phyloP scores from a whole-genome alignment of 768 basidiomycete genomes.

The Suillus hirtellus region DNA sequence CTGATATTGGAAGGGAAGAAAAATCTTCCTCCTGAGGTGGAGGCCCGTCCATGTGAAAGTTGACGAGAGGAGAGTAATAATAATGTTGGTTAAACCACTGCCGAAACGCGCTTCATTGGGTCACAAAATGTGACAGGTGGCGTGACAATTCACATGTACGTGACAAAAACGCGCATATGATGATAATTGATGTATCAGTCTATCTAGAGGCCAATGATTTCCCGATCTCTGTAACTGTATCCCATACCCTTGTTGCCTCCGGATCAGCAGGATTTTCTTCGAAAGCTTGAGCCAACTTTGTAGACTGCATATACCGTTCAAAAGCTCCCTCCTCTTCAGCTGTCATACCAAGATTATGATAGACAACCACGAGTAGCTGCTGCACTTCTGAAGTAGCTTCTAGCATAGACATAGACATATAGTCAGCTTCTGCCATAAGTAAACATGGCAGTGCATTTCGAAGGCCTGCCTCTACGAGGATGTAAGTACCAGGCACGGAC shows the following conservation, averaged over 20 bases:
- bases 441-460: slow-evolving; percentile 63
- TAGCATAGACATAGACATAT: slow-evolving; percentile 55
- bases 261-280: slow-evolving; percentile 49
- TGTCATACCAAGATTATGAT: slow-evolving; percentile 64
- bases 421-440: slow-evolving; percentile 65
- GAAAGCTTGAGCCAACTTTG: slow-evolving; percentile 40
- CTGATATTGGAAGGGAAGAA: slow-evolving; percentile 69
- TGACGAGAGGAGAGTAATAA: slow-evolving; percentile 1
- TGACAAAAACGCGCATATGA: slow-evolving; percentile 17
- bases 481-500: slow-evolving; percentile 6
- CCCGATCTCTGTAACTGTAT: slow-evolving; percentile 60
- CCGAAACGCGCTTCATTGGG: slow-evolving; percentile 6
- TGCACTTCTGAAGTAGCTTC: slow-evolving; percentile 66
- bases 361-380: slow-evolving; percentile 68
- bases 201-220: slow-evolving; percentile 47
- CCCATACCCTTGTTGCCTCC: slow-evolving; percentile 55
- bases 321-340: slow-evolving; percentile 57
- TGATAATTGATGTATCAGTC: not conserved
- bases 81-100: slow-evolving; percentile 7
- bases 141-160: slow-evolving; percentile 22
- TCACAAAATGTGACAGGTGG: slow-evolving; percentile 7
- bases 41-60: slow-evolving; percentile 76
- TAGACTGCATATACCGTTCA: slow-evolving; percentile 47
- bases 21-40: slow-evolving; percentile 96
- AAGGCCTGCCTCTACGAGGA: slow-evolving; percentile 37